Percentiles rank a stretch among this genome's conserved stretches.
Evolutionary conservation across 805 yeast genomes (phyloP).

Genomic region (Metschnikowia cerradonensis): DNA sequence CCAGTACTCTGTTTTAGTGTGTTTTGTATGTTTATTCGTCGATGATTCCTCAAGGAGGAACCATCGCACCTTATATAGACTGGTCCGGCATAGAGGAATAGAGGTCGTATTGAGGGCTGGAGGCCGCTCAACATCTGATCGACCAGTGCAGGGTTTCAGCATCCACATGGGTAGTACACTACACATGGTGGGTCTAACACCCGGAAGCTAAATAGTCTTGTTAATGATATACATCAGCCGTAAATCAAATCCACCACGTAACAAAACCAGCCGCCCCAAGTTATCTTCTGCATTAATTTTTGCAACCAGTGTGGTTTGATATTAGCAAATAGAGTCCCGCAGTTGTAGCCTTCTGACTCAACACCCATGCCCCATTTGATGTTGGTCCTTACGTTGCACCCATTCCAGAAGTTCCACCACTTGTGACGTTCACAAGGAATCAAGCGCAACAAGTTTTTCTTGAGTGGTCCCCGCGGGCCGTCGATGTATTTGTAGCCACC

Average conservation of each 20-base stretch:
- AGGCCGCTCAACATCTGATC: no score
- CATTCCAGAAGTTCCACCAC: constrained; percentile 89
- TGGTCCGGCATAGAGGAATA: no score
- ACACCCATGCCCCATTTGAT: constrained; percentile 83
- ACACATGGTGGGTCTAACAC: no score
- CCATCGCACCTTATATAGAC: no score
- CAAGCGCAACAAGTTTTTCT: constrained; percentile 65
- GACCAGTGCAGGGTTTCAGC: no score
- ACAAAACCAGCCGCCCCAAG: constrained; percentile 64
- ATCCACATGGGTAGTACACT: no score
- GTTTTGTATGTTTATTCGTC: no score
- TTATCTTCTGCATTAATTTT: constrained; percentile 42
- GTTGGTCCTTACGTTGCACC: constrained; percentile 73
- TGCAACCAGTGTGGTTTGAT: constrained; percentile 52
- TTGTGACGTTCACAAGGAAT: constrained; percentile 79
- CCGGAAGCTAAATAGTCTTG: background rate
- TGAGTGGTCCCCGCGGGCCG: constrained; percentile 90
- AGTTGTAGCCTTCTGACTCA: constrained; percentile 80
- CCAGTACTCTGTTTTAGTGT: no score
- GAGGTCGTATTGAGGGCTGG: no score
- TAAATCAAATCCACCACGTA: constrained; percentile 47
- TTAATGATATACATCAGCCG: constrained; percentile 25
- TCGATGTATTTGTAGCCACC: constrained; percentile 83
- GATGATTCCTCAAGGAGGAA: no score
- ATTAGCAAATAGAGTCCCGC: constrained; percentile 61